phyloP scores from a whole-genome alignment of 345 rosid species.

The Hevea brasiliensis region DNA sequence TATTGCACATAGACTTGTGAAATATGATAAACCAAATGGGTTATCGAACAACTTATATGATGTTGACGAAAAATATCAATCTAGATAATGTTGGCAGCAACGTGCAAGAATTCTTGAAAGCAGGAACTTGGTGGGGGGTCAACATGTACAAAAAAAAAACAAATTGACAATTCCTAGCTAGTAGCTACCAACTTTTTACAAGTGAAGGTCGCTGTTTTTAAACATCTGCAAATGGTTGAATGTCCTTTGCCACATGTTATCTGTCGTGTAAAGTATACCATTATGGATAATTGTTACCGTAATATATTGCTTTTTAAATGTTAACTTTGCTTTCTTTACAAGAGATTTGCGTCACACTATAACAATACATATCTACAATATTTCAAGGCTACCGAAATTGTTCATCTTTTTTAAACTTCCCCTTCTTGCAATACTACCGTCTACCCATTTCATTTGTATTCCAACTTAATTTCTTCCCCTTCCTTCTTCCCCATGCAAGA shows the following conservation, averaged over 20 bases:
- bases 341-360: constrained; percentile 11
- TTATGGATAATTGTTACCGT: constrained; percentile 29
- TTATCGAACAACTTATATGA: neutral
- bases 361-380: neutral
- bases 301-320: neutral
- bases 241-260: constrained; percentile 30
- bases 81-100: too few relatives aligned
- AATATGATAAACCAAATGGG: neutral
- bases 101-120: neutral
- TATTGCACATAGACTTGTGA: neutral
- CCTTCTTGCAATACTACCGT: too few relatives aligned
- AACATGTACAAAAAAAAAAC: neutral
- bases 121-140: neutral
- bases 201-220: too few relatives aligned
- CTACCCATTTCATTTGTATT: too few relatives aligned
- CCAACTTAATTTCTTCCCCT: too few relatives aligned
- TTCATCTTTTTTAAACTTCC: too few relatives aligned
- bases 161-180: neutral
- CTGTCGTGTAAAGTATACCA: constrained; percentile 49
- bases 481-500: too few relatives aligned
- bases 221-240: neutral
- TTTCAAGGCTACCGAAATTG: too few relatives aligned
- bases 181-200: too few relatives aligned
- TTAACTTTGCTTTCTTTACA: constrained; percentile 4
- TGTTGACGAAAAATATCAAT: neutral